These are phyloP conservation scores for Trypanosomatidae sp. DNA, from an alignment of 208 protist species.

Conservation along the genomic window DNA sequence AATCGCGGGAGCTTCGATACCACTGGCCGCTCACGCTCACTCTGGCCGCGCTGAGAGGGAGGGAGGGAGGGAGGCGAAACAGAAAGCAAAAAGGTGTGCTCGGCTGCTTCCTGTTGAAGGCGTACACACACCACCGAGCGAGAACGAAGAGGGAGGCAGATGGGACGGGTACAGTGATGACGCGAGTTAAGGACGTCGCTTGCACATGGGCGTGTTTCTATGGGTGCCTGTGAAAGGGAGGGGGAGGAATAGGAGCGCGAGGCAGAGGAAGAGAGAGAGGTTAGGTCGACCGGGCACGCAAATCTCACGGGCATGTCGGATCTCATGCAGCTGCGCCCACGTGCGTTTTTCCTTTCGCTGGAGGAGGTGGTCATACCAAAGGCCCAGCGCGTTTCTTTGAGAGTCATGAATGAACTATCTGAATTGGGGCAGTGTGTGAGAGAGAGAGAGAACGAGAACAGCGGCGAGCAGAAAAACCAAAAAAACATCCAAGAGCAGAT, in stretches of 20 bases:
- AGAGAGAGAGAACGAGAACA: no score
- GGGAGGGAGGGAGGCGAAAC: background rate
- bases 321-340: background rate
- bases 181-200: background rate
- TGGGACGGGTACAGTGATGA: background rate
- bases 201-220: background rate
- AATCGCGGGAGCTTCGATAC: background rate
- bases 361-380: background rate
- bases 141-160: background rate
- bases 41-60: background rate
- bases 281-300: background rate
- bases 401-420: no score
- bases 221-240: background rate
- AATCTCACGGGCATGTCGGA: background rate
- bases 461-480: background rate
- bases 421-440: background rate
- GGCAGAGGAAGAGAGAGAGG: background rate
- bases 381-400: background rate
- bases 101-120: background rate
- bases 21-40: no score
- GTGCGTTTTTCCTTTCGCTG: background rate
- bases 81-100: background rate
- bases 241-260: background rate
- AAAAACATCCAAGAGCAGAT: background rate
- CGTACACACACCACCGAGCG: no score